Conservation (phyloP, 805 yeast species). For the Candida andamanensis region DNA sequence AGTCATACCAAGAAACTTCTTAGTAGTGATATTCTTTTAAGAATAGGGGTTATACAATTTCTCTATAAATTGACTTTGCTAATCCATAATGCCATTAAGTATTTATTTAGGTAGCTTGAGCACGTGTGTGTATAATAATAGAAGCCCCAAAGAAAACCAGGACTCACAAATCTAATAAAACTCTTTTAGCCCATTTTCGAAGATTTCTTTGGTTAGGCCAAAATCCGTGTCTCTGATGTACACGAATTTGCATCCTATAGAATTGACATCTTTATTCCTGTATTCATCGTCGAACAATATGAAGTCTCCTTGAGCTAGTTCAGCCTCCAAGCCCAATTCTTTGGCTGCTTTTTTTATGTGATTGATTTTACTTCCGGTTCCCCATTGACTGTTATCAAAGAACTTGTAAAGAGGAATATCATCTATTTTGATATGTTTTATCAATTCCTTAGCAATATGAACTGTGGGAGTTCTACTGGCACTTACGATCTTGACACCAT, state of each 20-base stretch:
- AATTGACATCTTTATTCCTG: constrained; percentile 71
- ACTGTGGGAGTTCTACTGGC: constrained; percentile 84
- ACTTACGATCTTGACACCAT: constrained; percentile 50
- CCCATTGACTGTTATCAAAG: constrained; percentile 66
- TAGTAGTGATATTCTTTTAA: constrained; percentile 14
- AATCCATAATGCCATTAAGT: constrained; percentile 1
- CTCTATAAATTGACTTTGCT: constrained; percentile 3
- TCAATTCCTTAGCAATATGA: constrained; percentile 61
- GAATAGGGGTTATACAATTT: constrained; percentile 15
- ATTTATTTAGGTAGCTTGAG: background rate
- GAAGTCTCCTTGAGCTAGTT: constrained; percentile 38
- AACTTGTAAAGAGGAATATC: constrained; percentile 44
- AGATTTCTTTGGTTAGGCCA: constrained; percentile 56
- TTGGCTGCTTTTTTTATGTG: constrained; percentile 51
- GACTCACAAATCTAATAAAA: constrained; percentile 22
- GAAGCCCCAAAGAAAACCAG: background rate
- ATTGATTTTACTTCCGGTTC: constrained; percentile 53
- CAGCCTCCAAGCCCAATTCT: constrained; percentile 42
- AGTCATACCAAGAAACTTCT: constrained; percentile 30
- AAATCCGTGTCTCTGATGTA: constrained; percentile 51
- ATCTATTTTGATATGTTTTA: constrained; percentile 48
- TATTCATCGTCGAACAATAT: constrained; percentile 73
- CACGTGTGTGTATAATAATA: background rate
- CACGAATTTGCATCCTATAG: constrained; percentile 65
- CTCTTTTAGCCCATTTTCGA: constrained; percentile 37